Conservation (phyloP, 257 asterid species). For the Agastache rugosa region DNA sequence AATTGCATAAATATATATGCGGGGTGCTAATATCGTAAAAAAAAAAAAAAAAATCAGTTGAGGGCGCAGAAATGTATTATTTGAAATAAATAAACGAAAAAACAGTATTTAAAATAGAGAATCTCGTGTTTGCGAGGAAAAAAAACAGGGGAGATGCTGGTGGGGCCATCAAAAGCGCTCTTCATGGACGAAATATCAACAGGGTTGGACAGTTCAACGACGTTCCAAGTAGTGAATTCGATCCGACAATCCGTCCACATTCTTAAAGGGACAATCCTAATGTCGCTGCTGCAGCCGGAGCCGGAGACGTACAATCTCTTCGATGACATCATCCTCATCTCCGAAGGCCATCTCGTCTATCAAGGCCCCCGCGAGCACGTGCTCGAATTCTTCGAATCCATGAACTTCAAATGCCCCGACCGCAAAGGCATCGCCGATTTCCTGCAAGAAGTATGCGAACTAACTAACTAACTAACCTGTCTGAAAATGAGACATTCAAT, state of each 20-base stretch:
- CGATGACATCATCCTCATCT: conserved; percentile 55
- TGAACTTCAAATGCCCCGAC: conserved; percentile 63
- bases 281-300: conserved; percentile 65
- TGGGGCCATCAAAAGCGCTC: conserved; percentile 59
- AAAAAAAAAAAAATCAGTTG: too few relatives aligned
- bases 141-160: conserved; percentile 60
- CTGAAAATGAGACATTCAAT: too few relatives aligned
- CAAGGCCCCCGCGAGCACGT: conserved; percentile 57
- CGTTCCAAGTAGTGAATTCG: conserved; percentile 56
- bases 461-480: neutral
- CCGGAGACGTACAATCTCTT: conserved; percentile 58
- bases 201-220: conserved; percentile 64
- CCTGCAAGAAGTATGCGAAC: conserved; percentile 57
- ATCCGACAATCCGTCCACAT: conserved; percentile 51
- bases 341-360: conserved; percentile 52
- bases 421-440: conserved; percentile 72
- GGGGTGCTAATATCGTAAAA: too few relatives aligned
- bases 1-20: too few relatives aligned
- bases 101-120: neutral
- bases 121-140: neutral
- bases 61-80: too few relatives aligned
- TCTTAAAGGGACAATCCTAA: conserved; percentile 51
- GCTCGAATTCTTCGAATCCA: conserved; percentile 51
- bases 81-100: too few relatives aligned
- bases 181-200: conserved; percentile 72